Conservation (phyloP, 257 asterid genomes). For the Solanum neorickii region DNA sequence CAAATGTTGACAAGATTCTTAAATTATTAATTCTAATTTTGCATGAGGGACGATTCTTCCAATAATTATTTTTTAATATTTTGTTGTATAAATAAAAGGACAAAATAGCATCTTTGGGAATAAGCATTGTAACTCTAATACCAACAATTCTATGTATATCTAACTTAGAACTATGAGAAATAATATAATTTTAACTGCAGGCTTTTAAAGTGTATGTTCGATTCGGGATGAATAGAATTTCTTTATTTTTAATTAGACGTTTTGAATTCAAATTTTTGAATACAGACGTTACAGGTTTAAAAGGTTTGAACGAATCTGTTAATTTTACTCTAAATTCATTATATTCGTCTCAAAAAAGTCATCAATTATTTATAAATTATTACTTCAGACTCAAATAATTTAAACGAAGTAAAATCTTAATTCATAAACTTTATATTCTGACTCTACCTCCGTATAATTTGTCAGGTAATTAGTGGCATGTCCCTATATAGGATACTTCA, state of each 20-base stretch:
- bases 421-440: no score
- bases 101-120: slow-evolving; percentile 30
- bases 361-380: background rate
- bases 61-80: background rate
- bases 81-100: background rate
- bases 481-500: background rate
- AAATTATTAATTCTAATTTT: background rate
- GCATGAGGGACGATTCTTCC: background rate
- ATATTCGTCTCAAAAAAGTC: background rate
- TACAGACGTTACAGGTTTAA: fast-evolving
- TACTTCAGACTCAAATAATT: background rate
- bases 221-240: fast-evolving
- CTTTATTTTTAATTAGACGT: background rate
- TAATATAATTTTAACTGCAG: background rate
- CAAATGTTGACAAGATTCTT: background rate
- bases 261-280: fast-evolving
- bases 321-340: background rate
- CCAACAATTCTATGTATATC: slow-evolving; percentile 2
- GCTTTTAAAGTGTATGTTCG: background rate
- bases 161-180: background rate
- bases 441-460: fast-evolving
- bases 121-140: background rate
- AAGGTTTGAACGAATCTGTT: fast-evolving
- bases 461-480: background rate
- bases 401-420: fast-evolving